Base-by-base conservation (phyloP, 2,329 filamentous ascomycete species). In the Achaetomium macrosporum region DNA sequence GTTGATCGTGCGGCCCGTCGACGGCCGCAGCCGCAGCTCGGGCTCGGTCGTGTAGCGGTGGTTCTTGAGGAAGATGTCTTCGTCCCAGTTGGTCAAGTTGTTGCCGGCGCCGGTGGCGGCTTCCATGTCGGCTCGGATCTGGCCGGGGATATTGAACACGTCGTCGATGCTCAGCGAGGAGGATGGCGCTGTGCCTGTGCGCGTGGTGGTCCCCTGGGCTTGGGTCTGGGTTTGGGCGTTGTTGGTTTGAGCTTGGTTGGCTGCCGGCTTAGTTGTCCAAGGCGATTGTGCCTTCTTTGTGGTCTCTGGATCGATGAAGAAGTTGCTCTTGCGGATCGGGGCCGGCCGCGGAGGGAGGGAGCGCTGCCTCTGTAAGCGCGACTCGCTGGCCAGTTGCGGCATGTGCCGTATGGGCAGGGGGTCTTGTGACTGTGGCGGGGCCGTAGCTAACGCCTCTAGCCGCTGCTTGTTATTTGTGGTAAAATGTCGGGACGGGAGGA, bases 1-100 rank as follows among this genome's bases (percentile, higher is more conserved):
- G 45, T 72, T 60, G 3, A 73, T 57, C 1, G 73, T 76, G 43
- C 75, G 73, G 39, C 76, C 76, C 9, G 69, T 70, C 35, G 69
- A 66, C 3, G 74, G 72, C 25, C 67, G 64, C 49, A 75, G 64
- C 30, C 71, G 69, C 51, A 75, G 56, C n/a, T 61, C 49, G 12
- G 65, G 59, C 50, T 59, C 30, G 19, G 47, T 47, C 42, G 58
- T 17, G 13, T 40, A n/a, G 50, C 64, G 60, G 53, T 61, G 40
- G 30, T 66, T 51, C 42, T 62, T 57, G 11, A 47, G 16, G 43
- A 59, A 50, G 13, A 37, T 37, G 16, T n/a, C 19, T 36, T 51
- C 52, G 30, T 44, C 12, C 50, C 51, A 58, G 15, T 41, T 39
- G 12, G 31, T 36, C 33, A 47, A 9, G 29, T 13, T 5, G 41